Conservation (phyloP, 768 basidiomycete genomes). For the Cyathus striatus region DNA sequence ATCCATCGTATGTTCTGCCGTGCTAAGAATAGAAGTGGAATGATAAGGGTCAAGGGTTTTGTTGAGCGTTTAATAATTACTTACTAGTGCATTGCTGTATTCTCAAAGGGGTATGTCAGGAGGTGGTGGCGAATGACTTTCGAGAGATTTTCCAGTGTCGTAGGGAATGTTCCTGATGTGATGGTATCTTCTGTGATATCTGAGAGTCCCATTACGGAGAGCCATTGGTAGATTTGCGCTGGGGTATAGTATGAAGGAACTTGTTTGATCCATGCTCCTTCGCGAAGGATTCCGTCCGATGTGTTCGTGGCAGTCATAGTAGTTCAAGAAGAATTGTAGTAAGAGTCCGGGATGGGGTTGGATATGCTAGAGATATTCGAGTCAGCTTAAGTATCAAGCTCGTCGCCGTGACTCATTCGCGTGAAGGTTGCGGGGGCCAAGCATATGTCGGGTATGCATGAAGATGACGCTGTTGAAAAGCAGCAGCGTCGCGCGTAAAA, state of each 20-base stretch:
- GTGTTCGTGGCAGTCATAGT: too few relatives aligned
- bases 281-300: slow-evolving; percentile 1
- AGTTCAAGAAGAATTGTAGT: too few relatives aligned
- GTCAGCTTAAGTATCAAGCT: too few relatives aligned
- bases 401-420: too few relatives aligned
- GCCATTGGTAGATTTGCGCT: slow-evolving; percentile 10
- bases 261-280: slow-evolving; percentile 1
- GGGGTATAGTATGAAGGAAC: slow-evolving; percentile 8
- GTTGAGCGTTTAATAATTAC: slow-evolving; percentile 4
- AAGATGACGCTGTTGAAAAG: too few relatives aligned
- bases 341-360: too few relatives aligned
- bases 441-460: too few relatives aligned
- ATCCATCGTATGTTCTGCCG: slow-evolving; percentile 20
- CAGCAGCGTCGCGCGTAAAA: too few relatives aligned
- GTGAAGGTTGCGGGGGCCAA: too few relatives aligned
- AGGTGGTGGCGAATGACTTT: slow-evolving; percentile 20
- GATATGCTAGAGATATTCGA: too few relatives aligned
- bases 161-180: slow-evolving; percentile 11
- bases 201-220: slow-evolving; percentile 11
- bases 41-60: neutral
- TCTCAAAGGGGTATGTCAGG: slow-evolving; percentile 31
- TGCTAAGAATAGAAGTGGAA: slow-evolving; percentile 3
- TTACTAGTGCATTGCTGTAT: slow-evolving; percentile 33
- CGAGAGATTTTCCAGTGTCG: slow-evolving; percentile 20
- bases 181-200: slow-evolving; percentile 15